phyloP scores from a whole-genome alignment of 2,329 filamentous ascomycete species.

The Pseudogymnoascus sp. region DNA sequence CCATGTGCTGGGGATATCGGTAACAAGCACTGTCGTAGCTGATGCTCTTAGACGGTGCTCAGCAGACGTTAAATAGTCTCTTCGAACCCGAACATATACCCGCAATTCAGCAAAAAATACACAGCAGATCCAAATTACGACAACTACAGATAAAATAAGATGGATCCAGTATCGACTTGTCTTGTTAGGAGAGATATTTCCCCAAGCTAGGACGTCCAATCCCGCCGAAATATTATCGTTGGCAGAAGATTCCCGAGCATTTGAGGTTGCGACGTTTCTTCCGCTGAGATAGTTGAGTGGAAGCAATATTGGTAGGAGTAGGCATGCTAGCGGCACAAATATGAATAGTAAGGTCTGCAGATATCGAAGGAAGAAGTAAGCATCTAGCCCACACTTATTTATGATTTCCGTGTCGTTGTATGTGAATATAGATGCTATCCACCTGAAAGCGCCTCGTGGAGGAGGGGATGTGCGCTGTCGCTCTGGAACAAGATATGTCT shows the following conservation, averaged over 20 bases:
- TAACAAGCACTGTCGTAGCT: slow-evolving; percentile 93
- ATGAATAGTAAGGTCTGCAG: slow-evolving; percentile 80
- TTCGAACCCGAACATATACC: slow-evolving; percentile 84
- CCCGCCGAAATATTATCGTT: slow-evolving; percentile 42
- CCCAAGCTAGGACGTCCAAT: slow-evolving; percentile 77
- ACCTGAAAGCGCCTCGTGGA: slow-evolving; percentile 43
- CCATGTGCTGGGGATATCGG: slow-evolving; percentile 85
- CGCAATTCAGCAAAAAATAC: slow-evolving; percentile 80
- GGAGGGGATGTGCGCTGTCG: slow-evolving; percentile 71
- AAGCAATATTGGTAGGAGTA: slow-evolving; percentile 78
- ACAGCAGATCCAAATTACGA: slow-evolving; percentile 76
- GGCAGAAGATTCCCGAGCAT: slow-evolving; percentile 27
- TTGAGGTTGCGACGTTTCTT: slow-evolving; percentile 36
- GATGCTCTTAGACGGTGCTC: slow-evolving; percentile 90
- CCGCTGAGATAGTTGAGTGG: slow-evolving; percentile 75
- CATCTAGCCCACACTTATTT: slow-evolving; percentile 88
- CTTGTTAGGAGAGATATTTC: slow-evolving; percentile 63
- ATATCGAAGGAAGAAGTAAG: slow-evolving; percentile 95
- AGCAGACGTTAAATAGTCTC: slow-evolving; percentile 88
- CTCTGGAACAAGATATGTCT: slow-evolving; percentile 79
- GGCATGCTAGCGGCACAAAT: slow-evolving; percentile 69
- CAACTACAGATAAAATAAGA: slow-evolving; percentile 65
- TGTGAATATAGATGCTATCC: slow-evolving; percentile 52
- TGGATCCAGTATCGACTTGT: slow-evolving; percentile 74
- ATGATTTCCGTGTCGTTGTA: slow-evolving; percentile 74